phyloP scores from a whole-genome alignment of 108 stramenopile genomes.

The Epithemia pelagica region DNA sequence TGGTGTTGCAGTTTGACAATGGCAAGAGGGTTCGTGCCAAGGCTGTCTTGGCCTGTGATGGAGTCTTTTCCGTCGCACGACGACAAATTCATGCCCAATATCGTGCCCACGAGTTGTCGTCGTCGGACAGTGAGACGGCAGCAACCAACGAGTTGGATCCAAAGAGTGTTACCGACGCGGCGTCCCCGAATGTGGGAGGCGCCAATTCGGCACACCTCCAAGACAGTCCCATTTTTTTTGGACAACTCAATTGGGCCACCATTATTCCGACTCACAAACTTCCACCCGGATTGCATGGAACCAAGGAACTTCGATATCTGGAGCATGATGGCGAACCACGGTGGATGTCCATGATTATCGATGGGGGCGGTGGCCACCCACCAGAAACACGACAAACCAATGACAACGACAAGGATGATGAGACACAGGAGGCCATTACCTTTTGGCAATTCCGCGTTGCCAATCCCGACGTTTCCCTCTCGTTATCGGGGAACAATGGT shows the following conservation, averaged over 20 bases:
- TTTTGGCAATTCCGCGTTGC: not conserved
- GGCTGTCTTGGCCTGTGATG: slow-evolving; percentile 7
- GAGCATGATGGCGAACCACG: not conserved
- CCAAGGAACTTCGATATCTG: not conserved
- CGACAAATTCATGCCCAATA: slow-evolving; percentile 3
- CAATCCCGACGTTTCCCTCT: not conserved
- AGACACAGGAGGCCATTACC: too few species aligned
- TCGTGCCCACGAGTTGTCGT: too few species aligned
- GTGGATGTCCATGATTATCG: not conserved
- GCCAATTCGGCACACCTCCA: not conserved
- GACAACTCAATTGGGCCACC: slow-evolving; percentile 14
- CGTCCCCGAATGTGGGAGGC: not conserved
- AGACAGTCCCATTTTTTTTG: slow-evolving; percentile 7
- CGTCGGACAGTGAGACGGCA: not conserved
- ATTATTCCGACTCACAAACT: slow-evolving; percentile 1
- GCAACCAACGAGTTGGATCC: not conserved
- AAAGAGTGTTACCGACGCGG: not conserved
- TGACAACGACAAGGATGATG: too few species aligned
- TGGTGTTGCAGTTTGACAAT: not conserved
- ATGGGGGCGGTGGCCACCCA: not conserved
- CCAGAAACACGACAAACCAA: too few species aligned
- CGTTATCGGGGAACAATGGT: slow-evolving; percentile 3
- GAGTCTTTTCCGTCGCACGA: slow-evolving; percentile 8
- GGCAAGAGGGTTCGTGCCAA: slow-evolving; percentile 1
- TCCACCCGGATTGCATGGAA: not conserved